Base-by-base conservation (phyloP, 2,329 filamentous ascomycete species). In the Nakataea oryzae region DNA sequence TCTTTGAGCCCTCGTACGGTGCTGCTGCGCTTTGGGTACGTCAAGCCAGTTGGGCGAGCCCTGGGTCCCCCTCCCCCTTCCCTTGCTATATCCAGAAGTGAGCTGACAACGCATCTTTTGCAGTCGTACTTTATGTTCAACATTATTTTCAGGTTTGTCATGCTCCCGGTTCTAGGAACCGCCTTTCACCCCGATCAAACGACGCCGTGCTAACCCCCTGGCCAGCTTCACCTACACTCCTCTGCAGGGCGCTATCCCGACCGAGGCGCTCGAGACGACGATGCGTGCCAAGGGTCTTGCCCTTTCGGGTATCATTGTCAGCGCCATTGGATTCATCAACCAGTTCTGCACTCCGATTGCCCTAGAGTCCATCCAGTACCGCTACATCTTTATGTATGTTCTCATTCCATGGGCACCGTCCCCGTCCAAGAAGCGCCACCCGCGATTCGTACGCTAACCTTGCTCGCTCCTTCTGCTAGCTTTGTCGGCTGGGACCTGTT, bases 171-270 rank as follows among this genome's bases (percentile, higher is more conserved):
- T 7, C 17, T 7, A 7, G 12, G n/a, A 21, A 2, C 3, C 41
- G 1, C 41, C 21, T n/a, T n/a, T 12, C 11, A 9, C 41, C 41
- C 21, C 21, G 17, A n/a, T 50, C 11, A 2, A 17, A 11, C 41
- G 21, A 50, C 21, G 17, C 41, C 21, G 21, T 50, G 41, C 21
- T 21, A 50, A n/a, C n/a, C n/a, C n/a, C n/a, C n/a, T n/a, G 41
- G n/a, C n/a, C 41, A 79, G 78, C 3, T 80, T 80, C 65, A 78
- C 77, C 54, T 80, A 80, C 67, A 80, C 78, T 2, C 78, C 79
- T 1, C 74, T 81, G 14, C 78, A 81, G 64, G 77, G 74, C 62
- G 75, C 79, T 56, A 74, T 79, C 54, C 77, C 78, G 2, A 74
- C 76, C 30, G 78, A 81, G 64, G 76, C 77, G 3, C 72, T 81